phyloP scores from a whole-genome alignment of 2,329 filamentous ascomycete genomes.

The Sarocladium brachiariae region DNA sequence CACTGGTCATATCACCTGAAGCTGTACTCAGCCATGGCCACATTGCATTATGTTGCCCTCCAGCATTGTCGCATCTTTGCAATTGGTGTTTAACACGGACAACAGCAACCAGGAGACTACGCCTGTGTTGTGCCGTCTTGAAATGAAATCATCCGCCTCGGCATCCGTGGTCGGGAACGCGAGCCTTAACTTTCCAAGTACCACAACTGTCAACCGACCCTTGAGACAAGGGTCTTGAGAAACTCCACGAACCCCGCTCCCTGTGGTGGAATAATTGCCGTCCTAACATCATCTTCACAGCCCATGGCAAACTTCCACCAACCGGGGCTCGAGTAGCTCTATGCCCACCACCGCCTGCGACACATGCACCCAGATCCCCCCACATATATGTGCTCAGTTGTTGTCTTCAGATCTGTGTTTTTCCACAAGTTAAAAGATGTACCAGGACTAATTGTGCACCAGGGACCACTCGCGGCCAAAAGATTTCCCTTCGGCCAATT shows the following conservation, averaged over 20 bases:
- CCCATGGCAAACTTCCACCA: neutral
- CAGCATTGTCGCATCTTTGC: no score
- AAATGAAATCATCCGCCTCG: neutral
- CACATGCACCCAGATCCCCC: neutral
- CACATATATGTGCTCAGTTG: neutral
- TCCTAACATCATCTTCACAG: neutral
- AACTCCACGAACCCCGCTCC: neutral
- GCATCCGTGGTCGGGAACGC: neutral
- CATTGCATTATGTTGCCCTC: no score
- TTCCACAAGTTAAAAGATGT: slow-evolving; percentile 1
- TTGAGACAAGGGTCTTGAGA: no score
- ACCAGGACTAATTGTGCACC: neutral
- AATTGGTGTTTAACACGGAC: no score
- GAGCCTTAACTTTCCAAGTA: no score
- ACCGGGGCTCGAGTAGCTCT: neutral
- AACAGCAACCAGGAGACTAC: no score
- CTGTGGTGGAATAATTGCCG: slow-evolving; percentile 1
- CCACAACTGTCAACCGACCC: no score
- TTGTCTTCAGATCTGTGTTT: neutral
- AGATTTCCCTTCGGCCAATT: slow-evolving; percentile 7
- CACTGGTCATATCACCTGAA: no score
- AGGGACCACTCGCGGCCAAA: neutral
- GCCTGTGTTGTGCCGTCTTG: no score
- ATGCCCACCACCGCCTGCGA: neutral
- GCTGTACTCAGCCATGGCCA: no score